Base-by-base conservation (phyloP, 1,284 basidiomycete genomes). In the Rhodotorula sp. region DNA sequence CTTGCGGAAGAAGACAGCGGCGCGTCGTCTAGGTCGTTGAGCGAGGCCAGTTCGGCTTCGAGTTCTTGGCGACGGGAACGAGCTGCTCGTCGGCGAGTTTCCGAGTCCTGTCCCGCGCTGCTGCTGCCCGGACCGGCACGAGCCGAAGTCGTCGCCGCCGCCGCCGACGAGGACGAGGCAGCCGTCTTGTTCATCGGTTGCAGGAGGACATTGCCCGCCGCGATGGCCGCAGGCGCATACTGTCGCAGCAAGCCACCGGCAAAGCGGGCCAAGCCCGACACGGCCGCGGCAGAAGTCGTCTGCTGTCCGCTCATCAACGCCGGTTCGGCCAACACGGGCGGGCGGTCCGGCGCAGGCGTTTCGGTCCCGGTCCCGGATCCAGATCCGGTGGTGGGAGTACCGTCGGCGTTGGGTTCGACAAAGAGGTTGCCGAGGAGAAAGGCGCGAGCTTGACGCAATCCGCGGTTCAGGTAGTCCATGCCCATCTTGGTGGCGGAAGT, bases 201-300 rank as follows among this genome's bases (percentile, higher is more conserved):
- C 71, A 50, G 76, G n/a, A 55, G 79, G 65, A n/a, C 80, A 8
- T 63, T 60, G 6, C 72, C 74, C 5, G 74, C 77, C 31, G 77
- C 89, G 19, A 92, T 77, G 56, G 92, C 84, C 2, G 85, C 80
- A 1, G 91, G 90, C 0, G 90, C 91, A 73, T 90, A 93, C 6
- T 86, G 85, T 21, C 84, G 82, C 88, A 90, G 90, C 23, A 92
- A 82, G 1, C 67, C 67, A 2, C 71, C 69, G 14, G 76, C 87
- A 85, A 43, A 85, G 84, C 43, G 54, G 0, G 86, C 84, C 26
- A 91, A 83, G 75, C 88, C 86, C 12, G 85, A 87, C 7, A 87
- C 87, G 21, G 85, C 85, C n/a, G 85, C 83, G 0, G 87, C 87
- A 18, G 49, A 19, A 3, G 54, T 26, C 12, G 26, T 48, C 7